Evolutionary conservation across 257 asterid genomes (phyloP), one percentile per base, ranked within the genome.

Genomic region (Solanum paucissectum): DNA sequence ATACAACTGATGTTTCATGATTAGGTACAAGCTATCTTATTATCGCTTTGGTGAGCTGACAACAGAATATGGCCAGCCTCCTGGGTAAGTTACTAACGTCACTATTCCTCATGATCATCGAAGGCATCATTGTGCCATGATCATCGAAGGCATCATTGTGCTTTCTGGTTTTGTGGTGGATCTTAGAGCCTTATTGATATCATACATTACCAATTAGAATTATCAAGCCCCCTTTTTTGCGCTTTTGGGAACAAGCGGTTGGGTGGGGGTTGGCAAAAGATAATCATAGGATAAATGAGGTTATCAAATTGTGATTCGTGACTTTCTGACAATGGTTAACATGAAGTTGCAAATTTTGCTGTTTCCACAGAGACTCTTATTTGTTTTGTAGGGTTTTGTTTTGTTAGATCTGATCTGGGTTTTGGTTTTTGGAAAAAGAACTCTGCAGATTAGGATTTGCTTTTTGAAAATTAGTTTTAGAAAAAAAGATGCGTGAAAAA

Each of bases 41-140:
- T 97, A 97, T 87, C 98, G 98, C 83, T 97, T 97, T 90, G 99
- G 99, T 58, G 99, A 97, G 92, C 92, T 97, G 92, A 95, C 97
- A 46, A 97, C 99, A 36, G 99, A 97, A 89, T 93, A 94, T 88
- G 99, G 98, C 87, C 95, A 95, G 90, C 99, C 99, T 79, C 96
- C 99, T 34, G 99, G 99, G 98, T 97, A 89, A 93, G 98, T 92
- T 86, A 6, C 71, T 3, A 33, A 12, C 36, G 74, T 84, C 84
- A 83, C 85, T 84, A 33, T 42, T 10, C 87, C 84, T 49, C 46
- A 2, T 49, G 32, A 82, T 82, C 33, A 82, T 46, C 5, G 11
- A 20, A 49, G 37, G 42, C 25, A 49, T 82, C 29, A 82, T 32
- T 49, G 29, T 20, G 40, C 44, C 42, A 1, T 40, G 60, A 76